These are phyloP conservation scores for Vitellaria paradoxa DNA, from an alignment of 179 eudicot species.

Conservation along the genomic window DNA sequence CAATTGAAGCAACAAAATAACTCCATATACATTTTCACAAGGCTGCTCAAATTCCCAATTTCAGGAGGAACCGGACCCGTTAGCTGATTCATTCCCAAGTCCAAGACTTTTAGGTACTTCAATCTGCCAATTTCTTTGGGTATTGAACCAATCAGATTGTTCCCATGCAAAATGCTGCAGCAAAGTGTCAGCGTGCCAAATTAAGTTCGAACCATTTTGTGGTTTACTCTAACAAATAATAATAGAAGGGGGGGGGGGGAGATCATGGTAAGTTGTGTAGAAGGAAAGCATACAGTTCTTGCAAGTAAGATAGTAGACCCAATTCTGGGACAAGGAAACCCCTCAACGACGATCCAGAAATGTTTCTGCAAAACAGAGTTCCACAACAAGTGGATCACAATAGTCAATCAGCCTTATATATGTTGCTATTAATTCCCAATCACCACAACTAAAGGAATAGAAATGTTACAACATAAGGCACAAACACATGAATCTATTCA, in stretches of 20 bases:
- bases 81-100: conserved; percentile 77
- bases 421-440: background rate
- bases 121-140: conserved; percentile 76
- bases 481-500: background rate
- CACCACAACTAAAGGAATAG: too few species aligned
- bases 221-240: background rate
- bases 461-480: background rate
- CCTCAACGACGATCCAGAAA: conserved; percentile 69
- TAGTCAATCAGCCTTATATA: background rate
- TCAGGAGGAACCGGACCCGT: conserved; percentile 78
- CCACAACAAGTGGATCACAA: background rate
- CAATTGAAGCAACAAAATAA: conserved; percentile 2
- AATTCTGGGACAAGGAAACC: conserved; percentile 89
- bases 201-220: background rate
- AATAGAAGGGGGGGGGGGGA: background rate
- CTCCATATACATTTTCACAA: conserved; percentile 54
- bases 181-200: background rate
- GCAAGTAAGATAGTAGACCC: conserved; percentile 49
- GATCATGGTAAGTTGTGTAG: background rate
- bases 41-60: conserved; percentile 59
- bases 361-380: conserved; percentile 53
- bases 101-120: conserved; percentile 65
- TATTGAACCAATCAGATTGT: conserved; percentile 66
- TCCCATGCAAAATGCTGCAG: conserved; percentile 74
- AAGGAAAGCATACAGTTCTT: conserved; percentile 63